Conservation (phyloP, 495 filamentous ascomycete genomes). For the Penicillium herquei region DNA sequence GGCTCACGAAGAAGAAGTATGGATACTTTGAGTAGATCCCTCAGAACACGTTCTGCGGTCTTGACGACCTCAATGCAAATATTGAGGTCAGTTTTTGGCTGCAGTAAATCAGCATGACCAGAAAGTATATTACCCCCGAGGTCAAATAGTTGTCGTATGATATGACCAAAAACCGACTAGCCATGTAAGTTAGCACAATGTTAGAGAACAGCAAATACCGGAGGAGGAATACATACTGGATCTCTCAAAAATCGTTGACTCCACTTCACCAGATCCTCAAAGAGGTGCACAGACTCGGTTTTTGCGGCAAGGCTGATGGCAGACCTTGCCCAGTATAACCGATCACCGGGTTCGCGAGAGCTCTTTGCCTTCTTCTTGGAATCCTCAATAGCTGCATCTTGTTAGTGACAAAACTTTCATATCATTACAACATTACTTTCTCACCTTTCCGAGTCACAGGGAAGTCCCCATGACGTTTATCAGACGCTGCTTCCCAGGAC, state of each 20-base stretch:
- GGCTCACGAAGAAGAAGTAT: neutral
- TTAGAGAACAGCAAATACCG: neutral
- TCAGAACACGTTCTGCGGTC: neutral
- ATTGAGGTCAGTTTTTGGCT: no score
- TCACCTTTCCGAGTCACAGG: neutral
- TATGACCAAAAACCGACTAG: no score
- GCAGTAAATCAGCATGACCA: neutral
- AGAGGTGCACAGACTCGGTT: neutral
- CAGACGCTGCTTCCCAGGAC: neutral
- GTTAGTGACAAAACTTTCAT: neutral
- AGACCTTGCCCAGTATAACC: neutral
- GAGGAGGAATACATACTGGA: neutral
- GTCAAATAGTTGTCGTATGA: no score
- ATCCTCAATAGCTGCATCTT: neutral
- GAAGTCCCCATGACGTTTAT: neutral
- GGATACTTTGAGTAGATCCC: neutral
- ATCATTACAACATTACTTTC: neutral
- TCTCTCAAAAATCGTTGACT: neutral
- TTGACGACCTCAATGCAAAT: neutral
- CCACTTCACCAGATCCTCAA: neutral
- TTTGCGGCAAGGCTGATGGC: neutral
- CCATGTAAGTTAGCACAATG: no score
- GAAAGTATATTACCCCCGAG: neutral
- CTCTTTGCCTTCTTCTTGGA: neutral
- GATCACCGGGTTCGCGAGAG: neutral